A percentile compares a stretch with the other conserved stretches of the same genome.
Evolutionary conservation across 257 asterid genomes (phyloP).

Genomic region (Eucommia ulmoides): DNA sequence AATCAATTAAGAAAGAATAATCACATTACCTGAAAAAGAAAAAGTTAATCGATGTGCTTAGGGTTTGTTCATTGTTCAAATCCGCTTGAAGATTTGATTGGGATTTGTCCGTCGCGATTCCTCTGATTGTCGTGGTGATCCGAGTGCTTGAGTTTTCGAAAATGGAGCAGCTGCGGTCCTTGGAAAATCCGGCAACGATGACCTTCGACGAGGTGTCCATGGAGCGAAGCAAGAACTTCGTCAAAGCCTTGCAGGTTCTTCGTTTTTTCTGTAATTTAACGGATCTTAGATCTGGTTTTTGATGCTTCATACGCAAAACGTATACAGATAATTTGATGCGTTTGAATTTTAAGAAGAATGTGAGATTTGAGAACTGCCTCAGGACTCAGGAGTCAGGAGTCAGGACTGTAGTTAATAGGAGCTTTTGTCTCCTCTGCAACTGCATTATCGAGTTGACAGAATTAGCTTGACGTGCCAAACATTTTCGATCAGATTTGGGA

Average conservation of each 20-base stretch:
- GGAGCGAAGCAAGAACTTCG: slow-evolving; percentile 3
- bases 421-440: too few species aligned
- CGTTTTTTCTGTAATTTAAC: neutral
- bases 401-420: too few species aligned
- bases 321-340: too few species aligned
- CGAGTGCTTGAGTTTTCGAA: neutral
- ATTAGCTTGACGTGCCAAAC: too few species aligned
- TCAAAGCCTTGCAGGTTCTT: neutral
- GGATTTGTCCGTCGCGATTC: neutral
- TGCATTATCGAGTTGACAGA: too few species aligned
- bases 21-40: neutral
- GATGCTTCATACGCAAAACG: too few species aligned
- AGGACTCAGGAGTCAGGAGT: too few species aligned
- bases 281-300: neutral
- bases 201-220: neutral
- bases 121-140: neutral
- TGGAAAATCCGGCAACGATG: neutral
- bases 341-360: too few species aligned
- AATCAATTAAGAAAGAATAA: neutral
- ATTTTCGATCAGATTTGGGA: too few species aligned
- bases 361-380: too few species aligned
- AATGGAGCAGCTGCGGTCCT: neutral
- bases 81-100: too few species aligned
- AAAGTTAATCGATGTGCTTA: neutral
- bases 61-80: neutral